Conservation (phyloP, 2,329 filamentous ascomycete species). For the Alternaria infectoria region DNA sequence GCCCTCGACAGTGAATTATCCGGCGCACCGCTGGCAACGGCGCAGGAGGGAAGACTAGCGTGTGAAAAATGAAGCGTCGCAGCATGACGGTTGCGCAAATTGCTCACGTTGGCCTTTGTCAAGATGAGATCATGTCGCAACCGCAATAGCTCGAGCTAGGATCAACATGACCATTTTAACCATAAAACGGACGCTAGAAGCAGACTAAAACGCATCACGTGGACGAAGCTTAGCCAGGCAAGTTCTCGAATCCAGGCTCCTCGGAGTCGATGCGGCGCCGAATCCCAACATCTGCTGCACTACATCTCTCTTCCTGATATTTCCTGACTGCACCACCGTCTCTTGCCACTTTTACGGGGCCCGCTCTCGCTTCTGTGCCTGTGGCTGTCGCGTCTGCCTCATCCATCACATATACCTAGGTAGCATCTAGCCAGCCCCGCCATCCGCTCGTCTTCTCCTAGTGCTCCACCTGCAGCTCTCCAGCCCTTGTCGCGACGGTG, state of each 20-base stretch:
- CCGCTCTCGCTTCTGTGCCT: slow-evolving; percentile 13
- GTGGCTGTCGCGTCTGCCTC: slow-evolving; percentile 4
- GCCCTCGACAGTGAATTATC: slow-evolving; percentile 1
- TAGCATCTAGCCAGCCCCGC: slow-evolving; percentile 24
- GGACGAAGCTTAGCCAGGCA: slow-evolving; percentile 6
- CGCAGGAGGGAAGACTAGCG: neutral
- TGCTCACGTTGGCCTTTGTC: slow-evolving; percentile 10
- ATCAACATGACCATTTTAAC: slow-evolving; percentile 15
- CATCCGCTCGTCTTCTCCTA: slow-evolving; percentile 13
- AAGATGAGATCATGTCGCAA: slow-evolving; percentile 16
- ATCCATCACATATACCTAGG: slow-evolving; percentile 5
- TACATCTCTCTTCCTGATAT: slow-evolving; percentile 5
- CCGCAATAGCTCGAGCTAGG: slow-evolving; percentile 14
- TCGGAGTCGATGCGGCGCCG: slow-evolving; percentile 9
- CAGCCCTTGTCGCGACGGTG: slow-evolving; percentile 24
- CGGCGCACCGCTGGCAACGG: neutral
- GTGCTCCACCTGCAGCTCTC: slow-evolving; percentile 8
- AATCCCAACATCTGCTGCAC: slow-evolving; percentile 28
- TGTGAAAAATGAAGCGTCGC: neutral
- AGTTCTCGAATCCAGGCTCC: slow-evolving; percentile 10
- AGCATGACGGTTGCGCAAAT: neutral
- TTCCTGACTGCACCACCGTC: slow-evolving; percentile 15
- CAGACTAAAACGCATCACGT: slow-evolving; percentile 7
- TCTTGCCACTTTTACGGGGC: slow-evolving; percentile 22
- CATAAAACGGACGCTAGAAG: slow-evolving; percentile 6